Evolutionary conservation across 306 rosid species (phyloP), one percentile per base, ranked within the genome.

Genomic region (Oxytropis ochrocephala): DNA sequence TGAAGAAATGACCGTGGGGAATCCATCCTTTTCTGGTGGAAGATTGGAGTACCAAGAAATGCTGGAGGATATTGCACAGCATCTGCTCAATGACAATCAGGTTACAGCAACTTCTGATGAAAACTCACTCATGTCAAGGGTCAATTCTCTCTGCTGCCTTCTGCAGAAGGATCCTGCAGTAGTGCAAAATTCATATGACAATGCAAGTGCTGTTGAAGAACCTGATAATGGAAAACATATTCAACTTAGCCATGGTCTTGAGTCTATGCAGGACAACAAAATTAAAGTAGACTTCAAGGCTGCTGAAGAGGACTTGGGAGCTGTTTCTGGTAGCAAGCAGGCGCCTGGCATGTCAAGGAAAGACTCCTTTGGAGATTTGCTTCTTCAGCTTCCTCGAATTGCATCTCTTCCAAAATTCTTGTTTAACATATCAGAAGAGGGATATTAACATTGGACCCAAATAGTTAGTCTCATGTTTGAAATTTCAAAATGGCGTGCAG

Each of bases 111-210:
- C 84, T 38, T 86, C 98, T 14, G 96, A 89, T 64, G 98, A 92
- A 79, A 86, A 78, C 42, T 89, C 88, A 42, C 85, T 92, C 43
- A 89, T 92, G 96, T 77, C 88, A 49, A 89, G 91, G 74, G 96
- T 92, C 78, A 80, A 87, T 70, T 92, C 98, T 72, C 95, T 89
- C 11, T 85, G 88, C 53, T 89, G 98, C 74, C 96, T 92, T 72
- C 60, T 92, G 77, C 96, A 92, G 61, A 84, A 88, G 81, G 98
- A 92, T 46, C 82, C 89, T 35, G 44, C 58, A 30, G 50, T 78
- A 21, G 74, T 66, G n/a, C 87, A 67, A 54, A 80, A 55, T 18
- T 69, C 85, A 4, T 79, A 54, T 0, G 81, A 78, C 9, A 84
- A 59, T 49, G 47, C 12, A 7, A 36, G 38, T 60, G 52, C 69